Conservation (phyloP, 1,284 basidiomycete species). For the Trametes polyzona region DNA sequence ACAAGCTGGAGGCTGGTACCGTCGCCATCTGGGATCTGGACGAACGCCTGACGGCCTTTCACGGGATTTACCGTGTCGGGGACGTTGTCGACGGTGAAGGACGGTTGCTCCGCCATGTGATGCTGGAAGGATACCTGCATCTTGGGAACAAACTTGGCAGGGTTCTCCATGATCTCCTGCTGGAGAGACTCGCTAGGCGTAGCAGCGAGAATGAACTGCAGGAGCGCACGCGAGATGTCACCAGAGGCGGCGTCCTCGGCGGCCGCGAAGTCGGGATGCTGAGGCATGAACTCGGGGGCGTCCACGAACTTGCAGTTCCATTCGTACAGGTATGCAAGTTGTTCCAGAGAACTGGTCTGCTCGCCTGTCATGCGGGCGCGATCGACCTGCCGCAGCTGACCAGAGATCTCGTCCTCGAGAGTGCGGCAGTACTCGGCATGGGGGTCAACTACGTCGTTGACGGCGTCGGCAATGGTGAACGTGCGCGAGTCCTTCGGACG, state of each 20-base stretch:
- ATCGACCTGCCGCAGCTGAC: conserved; percentile 27
- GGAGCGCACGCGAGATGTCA: conserved; percentile 59
- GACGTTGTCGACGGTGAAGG: conserved; percentile 54
- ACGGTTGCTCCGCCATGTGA: conserved; percentile 50
- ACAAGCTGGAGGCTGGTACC: conserved; percentile 64
- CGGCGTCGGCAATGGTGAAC: conserved; percentile 38
- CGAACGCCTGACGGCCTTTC: conserved; percentile 71
- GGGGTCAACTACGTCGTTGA: conserved; percentile 46
- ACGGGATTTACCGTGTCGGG: conserved; percentile 76
- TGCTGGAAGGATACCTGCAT: conserved; percentile 54
- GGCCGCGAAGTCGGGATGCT: conserved; percentile 22
- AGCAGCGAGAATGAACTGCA: conserved; percentile 79
- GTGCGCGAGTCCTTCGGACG: conserved; percentile 49
- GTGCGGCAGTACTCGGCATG: conserved; percentile 62
- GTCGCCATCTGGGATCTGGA: conserved; percentile 68
- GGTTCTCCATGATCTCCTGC: conserved; percentile 54
- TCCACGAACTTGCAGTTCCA: conserved; percentile 60
- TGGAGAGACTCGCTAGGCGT: conserved; percentile 59
- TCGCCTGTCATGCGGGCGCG: conserved; percentile 10
- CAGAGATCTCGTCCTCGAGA: conserved; percentile 46
- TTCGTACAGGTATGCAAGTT: conserved; percentile 48
- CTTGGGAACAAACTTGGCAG: conserved; percentile 51
- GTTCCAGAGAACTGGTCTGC: conserved; percentile 30
- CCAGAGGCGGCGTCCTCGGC: conserved; percentile 36
- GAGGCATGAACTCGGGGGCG: conserved; percentile 38